Evolutionary conservation across 139 green algal genomes (phyloP).

Genomic region (Micromonas commoda): DNA sequence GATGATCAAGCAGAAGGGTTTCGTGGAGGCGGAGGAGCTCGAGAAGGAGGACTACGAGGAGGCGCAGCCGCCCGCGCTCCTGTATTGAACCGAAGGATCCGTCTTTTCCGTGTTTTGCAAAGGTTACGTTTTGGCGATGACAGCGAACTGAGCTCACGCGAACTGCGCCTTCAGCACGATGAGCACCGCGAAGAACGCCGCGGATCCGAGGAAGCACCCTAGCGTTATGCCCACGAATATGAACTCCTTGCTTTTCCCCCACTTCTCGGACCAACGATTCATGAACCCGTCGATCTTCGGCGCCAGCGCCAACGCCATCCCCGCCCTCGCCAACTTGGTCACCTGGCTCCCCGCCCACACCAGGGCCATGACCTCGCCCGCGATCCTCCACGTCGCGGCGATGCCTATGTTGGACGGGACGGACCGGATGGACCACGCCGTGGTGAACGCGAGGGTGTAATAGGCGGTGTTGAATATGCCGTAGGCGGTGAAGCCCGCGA

Average conservation of each 20-base stretch:
- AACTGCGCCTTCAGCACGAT: slow-evolving; percentile 31
- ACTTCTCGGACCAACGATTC: background rate
- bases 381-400: slow-evolving; percentile 9
- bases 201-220: background rate
- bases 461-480: slow-evolving; percentile 61
- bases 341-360: slow-evolving; percentile 61
- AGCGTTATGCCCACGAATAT: background rate
- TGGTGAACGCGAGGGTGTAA: slow-evolving; percentile 43
- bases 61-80: too few species aligned
- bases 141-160: too few species aligned
- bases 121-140: too few species aligned
- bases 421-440: background rate
- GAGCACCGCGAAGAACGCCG: slow-evolving; percentile 18
- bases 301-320: slow-evolving; percentile 24
- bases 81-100: too few species aligned
- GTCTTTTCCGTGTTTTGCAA: too few species aligned
- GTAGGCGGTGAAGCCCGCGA: slow-evolving; percentile 53
- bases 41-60: too few species aligned
- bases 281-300: slow-evolving; percentile 35
- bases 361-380: slow-evolving; percentile 43
- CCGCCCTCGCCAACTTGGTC: slow-evolving; percentile 45
- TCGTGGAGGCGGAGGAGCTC: too few species aligned
- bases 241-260: background rate
- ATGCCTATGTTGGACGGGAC: slow-evolving; percentile 7
- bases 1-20: too few species aligned